phyloP scores from a whole-genome alignment of 305 asterid species.

The Plantago lanceolata region DNA sequence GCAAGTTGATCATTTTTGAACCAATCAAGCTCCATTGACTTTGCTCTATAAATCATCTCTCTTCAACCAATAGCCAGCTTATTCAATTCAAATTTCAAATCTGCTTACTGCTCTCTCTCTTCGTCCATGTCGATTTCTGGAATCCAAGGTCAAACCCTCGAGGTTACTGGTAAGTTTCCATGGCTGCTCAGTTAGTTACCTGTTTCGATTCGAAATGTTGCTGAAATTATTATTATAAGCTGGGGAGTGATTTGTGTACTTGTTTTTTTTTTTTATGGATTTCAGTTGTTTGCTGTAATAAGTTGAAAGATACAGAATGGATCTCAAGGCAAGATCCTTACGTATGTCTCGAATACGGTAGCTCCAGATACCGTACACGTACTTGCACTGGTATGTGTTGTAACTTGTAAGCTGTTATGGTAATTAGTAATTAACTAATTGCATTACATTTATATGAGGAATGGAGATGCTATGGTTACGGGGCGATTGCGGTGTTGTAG shows the following conservation, averaged over 20 bases:
- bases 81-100: slow-evolving; percentile 19
- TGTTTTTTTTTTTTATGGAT: slow-evolving; percentile 11
- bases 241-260: slow-evolving; percentile 8
- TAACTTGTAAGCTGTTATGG: neutral
- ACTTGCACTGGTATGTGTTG: slow-evolving; percentile 79
- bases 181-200: neutral
- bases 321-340: slow-evolving; percentile 96
- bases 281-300: slow-evolving; percentile 76
- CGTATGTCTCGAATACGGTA: slow-evolving; percentile 75
- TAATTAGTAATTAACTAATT: too few species aligned
- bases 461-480: too few species aligned
- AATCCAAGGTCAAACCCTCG: slow-evolving; percentile 82
- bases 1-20: slow-evolving; percentile 19
- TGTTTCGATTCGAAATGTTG: neutral
- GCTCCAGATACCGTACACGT: slow-evolving; percentile 70
- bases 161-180: slow-evolving; percentile 60
- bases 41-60: neutral
- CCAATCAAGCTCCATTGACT: slow-evolving; percentile 13
- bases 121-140: slow-evolving; percentile 65
- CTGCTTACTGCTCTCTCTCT: slow-evolving; percentile 2
- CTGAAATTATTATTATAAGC: neutral
- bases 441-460: too few species aligned
- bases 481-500: too few species aligned
- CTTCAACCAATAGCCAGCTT: neutral
- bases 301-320: slow-evolving; percentile 86